Conservation (phyloP, 768 basidiomycete genomes). For the Hemileccinum impolitum region DNA sequence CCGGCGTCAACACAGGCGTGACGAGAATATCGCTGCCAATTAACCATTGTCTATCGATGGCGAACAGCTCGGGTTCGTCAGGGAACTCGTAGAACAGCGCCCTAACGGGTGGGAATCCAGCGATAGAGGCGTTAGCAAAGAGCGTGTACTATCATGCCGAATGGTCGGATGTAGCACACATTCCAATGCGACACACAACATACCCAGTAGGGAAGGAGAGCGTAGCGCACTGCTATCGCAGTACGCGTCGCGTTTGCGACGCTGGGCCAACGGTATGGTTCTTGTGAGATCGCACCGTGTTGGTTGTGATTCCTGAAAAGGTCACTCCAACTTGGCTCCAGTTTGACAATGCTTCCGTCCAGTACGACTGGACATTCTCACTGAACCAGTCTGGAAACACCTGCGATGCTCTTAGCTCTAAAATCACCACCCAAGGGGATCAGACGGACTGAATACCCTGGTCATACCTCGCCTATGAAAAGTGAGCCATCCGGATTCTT, state of each 20-base stretch:
- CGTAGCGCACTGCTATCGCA: conserved; percentile 63
- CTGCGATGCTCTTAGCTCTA: conserved; percentile 19
- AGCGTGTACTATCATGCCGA: conserved; percentile 52
- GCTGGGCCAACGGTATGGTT: conserved; percentile 75
- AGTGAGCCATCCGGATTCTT: conserved; percentile 69
- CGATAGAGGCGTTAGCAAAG: conserved; percentile 59
- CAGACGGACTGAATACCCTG: conserved; percentile 61
- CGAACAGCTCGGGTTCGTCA: conserved; percentile 59
- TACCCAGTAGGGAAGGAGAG: conserved; percentile 75
- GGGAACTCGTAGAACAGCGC: conserved; percentile 78
- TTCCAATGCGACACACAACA: background rate
- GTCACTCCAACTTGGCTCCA: conserved; percentile 49
- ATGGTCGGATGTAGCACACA: conserved; percentile 25
- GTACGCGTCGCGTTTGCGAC: conserved; percentile 70
- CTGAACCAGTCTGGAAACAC: conserved; percentile 62
- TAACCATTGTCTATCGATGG: conserved; percentile 65
- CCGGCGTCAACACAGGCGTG: conserved; percentile 68
- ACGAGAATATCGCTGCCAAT: conserved; percentile 66
- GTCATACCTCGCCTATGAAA: conserved; percentile 76
- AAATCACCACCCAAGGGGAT: background rate
- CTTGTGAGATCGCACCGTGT: conserved; percentile 63
- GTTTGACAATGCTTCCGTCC: conserved; percentile 56
- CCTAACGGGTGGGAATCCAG: conserved; percentile 63
- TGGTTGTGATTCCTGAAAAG: conserved; percentile 68
- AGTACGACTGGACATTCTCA: conserved; percentile 47